These are phyloP conservation scores for Neurospora sp. DNA, from an alignment of 495 filamentous ascomycete species.

Conservation along the genomic window DNA sequence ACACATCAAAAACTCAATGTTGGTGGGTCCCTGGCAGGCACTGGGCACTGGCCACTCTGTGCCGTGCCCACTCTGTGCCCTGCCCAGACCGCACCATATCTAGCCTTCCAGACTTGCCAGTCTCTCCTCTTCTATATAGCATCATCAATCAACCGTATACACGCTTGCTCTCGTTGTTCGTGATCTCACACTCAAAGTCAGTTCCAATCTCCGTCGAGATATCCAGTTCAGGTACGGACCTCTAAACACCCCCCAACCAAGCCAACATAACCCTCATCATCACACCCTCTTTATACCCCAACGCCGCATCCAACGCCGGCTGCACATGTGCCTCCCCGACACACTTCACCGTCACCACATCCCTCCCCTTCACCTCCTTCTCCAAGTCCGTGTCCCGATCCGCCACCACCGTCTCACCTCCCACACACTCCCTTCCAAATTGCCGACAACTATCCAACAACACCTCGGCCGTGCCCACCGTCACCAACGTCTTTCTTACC, in stretches of 20 bases:
- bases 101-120: no score
- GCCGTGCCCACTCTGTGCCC: no score
- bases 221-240: not conserved
- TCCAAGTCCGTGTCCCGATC: not conserved
- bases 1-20: no score
- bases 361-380: not conserved
- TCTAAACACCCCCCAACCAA: constrained; percentile 7
- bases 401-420: not conserved
- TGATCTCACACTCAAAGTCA: no score
- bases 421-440: constrained; percentile 2
- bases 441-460: constrained; percentile 9
- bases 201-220: no score
- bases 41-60: no score
- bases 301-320: constrained; percentile 6
- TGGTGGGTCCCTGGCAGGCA: no score
- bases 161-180: no score
- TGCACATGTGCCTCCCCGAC: constrained; percentile 14
- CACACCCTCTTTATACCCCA: constrained; percentile 7
- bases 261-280: constrained; percentile 5
- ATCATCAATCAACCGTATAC: no score
- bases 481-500: constrained; percentile 9
- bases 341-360: constrained; percentile 8
- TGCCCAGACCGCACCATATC: no score
- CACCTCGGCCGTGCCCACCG: constrained; percentile 10
- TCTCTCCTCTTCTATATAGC: no score